Conservation (phyloP, 192 early-diverging fungal species). For the Tieghemiomyces parasiticus region DNA sequence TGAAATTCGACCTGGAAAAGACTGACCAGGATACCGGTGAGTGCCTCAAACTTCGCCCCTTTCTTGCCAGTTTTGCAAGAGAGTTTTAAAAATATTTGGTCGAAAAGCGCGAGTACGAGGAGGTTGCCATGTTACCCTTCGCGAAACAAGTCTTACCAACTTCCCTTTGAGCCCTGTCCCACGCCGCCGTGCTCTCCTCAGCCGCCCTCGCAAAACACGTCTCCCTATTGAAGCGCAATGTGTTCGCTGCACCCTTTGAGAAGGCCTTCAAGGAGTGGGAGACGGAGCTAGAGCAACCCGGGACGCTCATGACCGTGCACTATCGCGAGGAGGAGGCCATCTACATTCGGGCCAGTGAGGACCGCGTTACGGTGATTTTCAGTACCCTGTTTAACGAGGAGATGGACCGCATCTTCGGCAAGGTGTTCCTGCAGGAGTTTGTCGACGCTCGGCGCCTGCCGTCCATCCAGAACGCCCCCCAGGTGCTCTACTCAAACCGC, state of each 20-base stretch:
- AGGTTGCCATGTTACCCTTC: too few species aligned
- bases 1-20: conserved; percentile 66
- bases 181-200: not conserved
- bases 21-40: conserved; percentile 61
- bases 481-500: conserved; percentile 80
- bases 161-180: too few species aligned
- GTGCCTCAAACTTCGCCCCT: too few species aligned
- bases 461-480: conserved; percentile 85
- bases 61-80: too few species aligned
- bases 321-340: conserved; percentile 92
- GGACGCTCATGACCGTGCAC: conserved; percentile 76
- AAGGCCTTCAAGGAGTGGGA: conserved; percentile 73
- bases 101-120: too few species aligned
- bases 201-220: conserved; percentile 59
- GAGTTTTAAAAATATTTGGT: too few species aligned
- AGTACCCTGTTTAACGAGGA: conserved; percentile 95
- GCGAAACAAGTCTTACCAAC: too few species aligned
- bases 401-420: conserved; percentile 87
- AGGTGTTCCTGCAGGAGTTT: conserved; percentile 98
- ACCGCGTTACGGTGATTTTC: conserved; percentile 96
- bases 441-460: conserved; percentile 92
- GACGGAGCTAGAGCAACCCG: conserved; percentile 50
- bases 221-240: conserved; percentile 85
- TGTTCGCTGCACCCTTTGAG: conserved; percentile 86
- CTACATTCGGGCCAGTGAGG: conserved; percentile 76